These are phyloP conservation scores for Alternaria triticina DNA, from an alignment of 2,329 filamentous ascomycete genomes.

Conservation along the genomic window DNA sequence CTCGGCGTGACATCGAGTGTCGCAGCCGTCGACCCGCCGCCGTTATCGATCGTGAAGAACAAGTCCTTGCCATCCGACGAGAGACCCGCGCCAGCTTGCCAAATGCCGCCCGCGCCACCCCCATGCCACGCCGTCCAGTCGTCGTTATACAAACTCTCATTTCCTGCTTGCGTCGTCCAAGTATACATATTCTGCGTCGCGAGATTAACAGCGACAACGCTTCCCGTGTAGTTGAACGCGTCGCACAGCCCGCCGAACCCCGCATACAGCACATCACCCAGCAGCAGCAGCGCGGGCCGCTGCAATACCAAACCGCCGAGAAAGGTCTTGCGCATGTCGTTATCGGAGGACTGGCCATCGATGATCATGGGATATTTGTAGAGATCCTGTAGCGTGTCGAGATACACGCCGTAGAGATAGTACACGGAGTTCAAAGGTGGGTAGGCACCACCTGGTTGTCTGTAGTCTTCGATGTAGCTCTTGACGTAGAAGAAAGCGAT, in stretches of 20 bases:
- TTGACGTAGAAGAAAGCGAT: constrained; percentile 39
- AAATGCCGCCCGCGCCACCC: constrained; percentile 24
- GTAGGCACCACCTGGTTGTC: constrained; percentile 31
- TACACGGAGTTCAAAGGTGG: constrained; percentile 49
- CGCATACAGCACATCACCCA: constrained; percentile 58
- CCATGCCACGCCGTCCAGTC: constrained; percentile 27
- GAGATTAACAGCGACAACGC: constrained; percentile 25
- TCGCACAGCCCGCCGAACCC: constrained; percentile 64
- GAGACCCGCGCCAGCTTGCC: constrained; percentile 24
- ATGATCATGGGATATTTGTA: constrained; percentile 57
- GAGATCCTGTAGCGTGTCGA: constrained; percentile 49
- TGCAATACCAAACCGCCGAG: constrained; percentile 61
- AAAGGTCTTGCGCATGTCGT: constrained; percentile 58
- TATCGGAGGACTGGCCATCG: constrained; percentile 56
- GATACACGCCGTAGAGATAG: constrained; percentile 50
- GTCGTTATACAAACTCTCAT: constrained; percentile 12
- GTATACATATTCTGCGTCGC: constrained; percentile 16
- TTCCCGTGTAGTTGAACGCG: constrained; percentile 61
- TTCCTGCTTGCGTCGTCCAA: constrained; percentile 24
- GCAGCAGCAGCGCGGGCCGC: constrained; percentile 56
- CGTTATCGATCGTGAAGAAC: constrained; percentile 24
- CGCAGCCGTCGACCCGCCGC: neutral
- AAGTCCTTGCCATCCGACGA: constrained; percentile 27
- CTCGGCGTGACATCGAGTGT: constrained; percentile 6
- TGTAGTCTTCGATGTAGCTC: constrained; percentile 35